phyloP scores from a whole-genome alignment of 305 asterid species.

The Rubia balearica region DNA sequence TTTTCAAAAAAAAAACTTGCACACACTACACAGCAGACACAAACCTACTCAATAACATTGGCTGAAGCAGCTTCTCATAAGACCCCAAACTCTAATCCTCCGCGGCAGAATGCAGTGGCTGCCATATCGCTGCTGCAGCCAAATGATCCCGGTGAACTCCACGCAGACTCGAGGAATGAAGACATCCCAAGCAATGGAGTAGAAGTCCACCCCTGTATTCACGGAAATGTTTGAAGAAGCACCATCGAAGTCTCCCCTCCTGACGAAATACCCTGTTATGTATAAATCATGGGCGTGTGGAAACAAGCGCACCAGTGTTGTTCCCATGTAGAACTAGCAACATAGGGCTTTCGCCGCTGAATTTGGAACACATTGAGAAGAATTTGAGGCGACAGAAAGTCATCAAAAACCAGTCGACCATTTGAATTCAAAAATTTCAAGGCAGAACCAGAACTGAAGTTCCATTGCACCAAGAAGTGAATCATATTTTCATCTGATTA shows the following conservation, averaged over 20 bases:
- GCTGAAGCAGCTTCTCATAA: constrained; percentile 40
- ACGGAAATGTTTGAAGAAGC: constrained; percentile 39
- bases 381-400: constrained; percentile 59
- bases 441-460: constrained; percentile 15
- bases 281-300: constrained; percentile 66
- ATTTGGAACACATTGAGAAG: constrained; percentile 35
- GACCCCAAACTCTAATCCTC: constrained; percentile 27
- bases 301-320: constrained; percentile 37
- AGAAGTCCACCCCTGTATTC: constrained; percentile 36
- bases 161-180: constrained; percentile 35
- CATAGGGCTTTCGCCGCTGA: constrained; percentile 33
- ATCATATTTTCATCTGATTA: constrained; percentile 4
- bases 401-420: constrained; percentile 52
- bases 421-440: constrained; percentile 47
- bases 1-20: no score
- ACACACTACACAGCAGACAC: not conserved
- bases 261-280: constrained; percentile 12
- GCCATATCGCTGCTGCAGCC: constrained; percentile 51
- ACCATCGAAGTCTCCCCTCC: constrained; percentile 18
- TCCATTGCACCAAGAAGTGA: constrained; percentile 23
- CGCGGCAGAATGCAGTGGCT: constrained; percentile 43
- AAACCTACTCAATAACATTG: constrained; percentile 3
- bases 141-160: constrained; percentile 33
- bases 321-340: constrained; percentile 44
- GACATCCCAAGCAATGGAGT: constrained; percentile 58